These are phyloP conservation scores for Xylaria sp. DNA, from an alignment of 2,329 filamentous ascomycete genomes.

Conservation along the genomic window DNA sequence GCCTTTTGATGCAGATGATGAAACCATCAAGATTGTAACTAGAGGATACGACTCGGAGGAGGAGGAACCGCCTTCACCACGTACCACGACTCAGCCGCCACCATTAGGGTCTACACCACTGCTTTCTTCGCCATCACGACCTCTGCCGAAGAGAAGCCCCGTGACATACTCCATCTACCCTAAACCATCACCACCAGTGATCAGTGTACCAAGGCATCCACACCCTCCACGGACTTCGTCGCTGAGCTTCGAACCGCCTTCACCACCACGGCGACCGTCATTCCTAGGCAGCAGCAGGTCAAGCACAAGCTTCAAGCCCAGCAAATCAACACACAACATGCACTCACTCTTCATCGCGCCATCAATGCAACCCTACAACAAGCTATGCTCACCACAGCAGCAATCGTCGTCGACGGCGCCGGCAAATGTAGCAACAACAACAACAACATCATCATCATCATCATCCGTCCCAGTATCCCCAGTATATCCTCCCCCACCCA, in stretches of 20 bases:
- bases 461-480: slow-evolving; percentile 44
- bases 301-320: slow-evolving; percentile 36
- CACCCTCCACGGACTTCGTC: slow-evolving; percentile 52
- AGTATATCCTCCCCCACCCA: slow-evolving; percentile 41
- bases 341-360: slow-evolving; percentile 32
- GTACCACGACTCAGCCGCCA: slow-evolving; percentile 32
- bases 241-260: slow-evolving; percentile 42
- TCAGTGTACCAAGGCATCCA: slow-evolving; percentile 33
- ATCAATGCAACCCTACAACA: neutral
- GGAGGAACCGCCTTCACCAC: slow-evolving; percentile 40
- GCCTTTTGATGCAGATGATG: slow-evolving; percentile 39
- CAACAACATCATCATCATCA: slow-evolving; percentile 29
- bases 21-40: slow-evolving; percentile 42
- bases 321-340: slow-evolving; percentile 37
- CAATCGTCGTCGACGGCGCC: too few relatives aligned
- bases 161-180: slow-evolving; percentile 57
- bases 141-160: slow-evolving; percentile 33
- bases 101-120: slow-evolving; percentile 30
- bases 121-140: slow-evolving; percentile 31
- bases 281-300: slow-evolving; percentile 42
- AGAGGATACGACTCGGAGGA: slow-evolving; percentile 40
- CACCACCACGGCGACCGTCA: slow-evolving; percentile 41
- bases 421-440: slow-evolving; percentile 1
- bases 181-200: slow-evolving; percentile 45
- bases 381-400: slow-evolving; percentile 14